Conservation (phyloP, 306 rosid genomes). For the Comarum palustre region DNA sequence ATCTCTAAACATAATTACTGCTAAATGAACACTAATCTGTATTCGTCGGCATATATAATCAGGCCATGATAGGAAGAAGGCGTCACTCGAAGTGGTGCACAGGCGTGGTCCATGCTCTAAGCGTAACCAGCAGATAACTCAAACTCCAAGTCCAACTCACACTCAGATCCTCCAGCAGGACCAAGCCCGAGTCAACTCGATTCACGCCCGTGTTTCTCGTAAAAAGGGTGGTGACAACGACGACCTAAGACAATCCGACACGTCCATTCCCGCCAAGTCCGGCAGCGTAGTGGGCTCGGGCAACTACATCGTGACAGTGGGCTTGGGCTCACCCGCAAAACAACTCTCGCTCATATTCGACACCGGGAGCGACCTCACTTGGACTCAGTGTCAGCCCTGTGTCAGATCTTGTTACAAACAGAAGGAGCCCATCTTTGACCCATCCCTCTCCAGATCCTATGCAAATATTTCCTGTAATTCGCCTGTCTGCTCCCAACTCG, state of each 20-base stretch:
- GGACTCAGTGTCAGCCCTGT: slow-evolving; percentile 78
- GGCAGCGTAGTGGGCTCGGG: slow-evolving; percentile 6
- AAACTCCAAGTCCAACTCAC: not conserved
- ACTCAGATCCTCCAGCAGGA: slow-evolving; percentile 38
- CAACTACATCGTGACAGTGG: slow-evolving; percentile 26
- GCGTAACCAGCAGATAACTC: slow-evolving; percentile 8
- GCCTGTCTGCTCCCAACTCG: slow-evolving; percentile 38
- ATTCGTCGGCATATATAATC: not conserved
- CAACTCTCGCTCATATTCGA: slow-evolving; percentile 21
- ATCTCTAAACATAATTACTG: too few species aligned
- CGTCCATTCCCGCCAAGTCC: slow-evolving; percentile 18
- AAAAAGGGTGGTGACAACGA: not conserved
- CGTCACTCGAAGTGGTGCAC: slow-evolving; percentile 45
- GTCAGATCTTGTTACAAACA: slow-evolving; percentile 50
- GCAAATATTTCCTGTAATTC: slow-evolving; percentile 54
- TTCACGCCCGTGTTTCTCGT: slow-evolving; percentile 29
- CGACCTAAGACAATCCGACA: not conserved
- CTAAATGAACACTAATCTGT: too few species aligned
- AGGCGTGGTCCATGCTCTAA: slow-evolving; percentile 57
- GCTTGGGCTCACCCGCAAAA: slow-evolving; percentile 24
- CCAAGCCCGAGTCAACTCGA: slow-evolving; percentile 38
- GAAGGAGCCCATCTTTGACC: slow-evolving; percentile 43
- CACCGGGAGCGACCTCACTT: slow-evolving; percentile 29
- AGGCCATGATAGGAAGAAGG: slow-evolving; percentile 30
- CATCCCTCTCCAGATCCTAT: slow-evolving; percentile 49